Evolutionary conservation across 2,329 filamentous ascomycete genomes (phyloP), one percentile per base, ranked within the genome.

Genomic region (Diaporthe sp.): DNA sequence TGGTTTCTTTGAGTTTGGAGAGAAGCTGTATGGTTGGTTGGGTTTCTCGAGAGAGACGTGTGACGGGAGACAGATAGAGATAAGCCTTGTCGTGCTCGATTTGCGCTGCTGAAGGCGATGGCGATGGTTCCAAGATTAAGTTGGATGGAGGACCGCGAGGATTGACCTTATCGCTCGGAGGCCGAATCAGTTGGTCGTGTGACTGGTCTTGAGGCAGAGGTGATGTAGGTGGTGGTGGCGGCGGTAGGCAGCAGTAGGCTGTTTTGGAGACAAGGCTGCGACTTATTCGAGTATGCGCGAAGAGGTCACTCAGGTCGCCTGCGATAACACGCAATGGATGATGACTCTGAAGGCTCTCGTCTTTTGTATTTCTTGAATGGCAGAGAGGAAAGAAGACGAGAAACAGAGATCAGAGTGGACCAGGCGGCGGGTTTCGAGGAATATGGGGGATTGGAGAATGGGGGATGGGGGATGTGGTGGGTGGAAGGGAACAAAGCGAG

Each of bases 401-500:
- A 50, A 13, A 19, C 61, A 19, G 42, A 19, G 61, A 50, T 66
- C 61, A 50, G 61, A 47, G 61, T 66, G 61, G 61, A 30, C 61
- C 42, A 66, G 61, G 44, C 42, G 19, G 39, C 42, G 27, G 58
- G 61, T 66, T 66, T 51, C 61, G 44, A 35, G 44, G 42, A 63
- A 35, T n/a, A 66, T 66, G 27, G 59, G 42, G 30, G 42, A 25
- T 66, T 66, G 61, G 61, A 66, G 61, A 66, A 50, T 50, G 44
- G 61, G 37, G n/a, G 39, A 63, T 63, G 58, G 35, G n/a, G 61
- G 59, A 47, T 47, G 44, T 19, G 44, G 44, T 22, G 44, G 44
- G 44, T 22, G 61, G 42, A 32, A 50, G 61, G 61, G 61, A 66
- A 66, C 61, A 66, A 66, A 66, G 61, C 61, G 61, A 66, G 61